Evolutionary conservation across 805 yeast genomes (phyloP), one percentile per base, ranked within the genome.

Genomic region (Candida ortonii): DNA sequence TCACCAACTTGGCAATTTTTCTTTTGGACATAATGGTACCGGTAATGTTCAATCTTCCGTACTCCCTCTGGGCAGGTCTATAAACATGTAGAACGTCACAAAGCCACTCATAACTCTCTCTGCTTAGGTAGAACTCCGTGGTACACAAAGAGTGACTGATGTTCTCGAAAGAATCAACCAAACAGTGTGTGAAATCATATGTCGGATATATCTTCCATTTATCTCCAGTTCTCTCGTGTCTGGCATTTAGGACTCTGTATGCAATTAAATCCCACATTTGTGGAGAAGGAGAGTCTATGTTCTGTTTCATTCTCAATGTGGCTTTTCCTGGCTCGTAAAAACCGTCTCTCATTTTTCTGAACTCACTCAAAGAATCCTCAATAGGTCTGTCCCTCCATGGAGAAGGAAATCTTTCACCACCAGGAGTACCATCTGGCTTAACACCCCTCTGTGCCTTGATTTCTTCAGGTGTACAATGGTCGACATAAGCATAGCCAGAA

Each of bases 231-330:
- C 97, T 81, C 64, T 90, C 95, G 64, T 93, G 98, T 21, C 88
- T 77, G 10, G 95, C 88, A 50, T 90, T 74, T 51, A 93, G 70
- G 3, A 93, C 96, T 61, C 99, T 78, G 67, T 93, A 93, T 9
- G 98, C 98, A 43, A 93, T 93, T 46, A 93, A 73, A 65, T 93
- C 99, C 99, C 99, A 93, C 98, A 93, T 93, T 67, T 93, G 98
- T 12, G 99, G 99, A 45, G 86, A 84, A 44, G 96, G 95, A 12
- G 93, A 84, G 7, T 62, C 57, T 44, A 93, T 67, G 55, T 93
- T 96, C 70, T 87, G 96, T 61, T 90, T 90, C 97, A 93, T 93
- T 67, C 99, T 82, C 57, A 93, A 71, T 8, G 88, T 87, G 19
- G 96, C 97, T 62, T 86, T 85, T 47, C 97, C 97, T 25, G 88